phyloP scores from a whole-genome alignment of 768 basidiomycete species.

The Phanerochaete carnosa region DNA sequence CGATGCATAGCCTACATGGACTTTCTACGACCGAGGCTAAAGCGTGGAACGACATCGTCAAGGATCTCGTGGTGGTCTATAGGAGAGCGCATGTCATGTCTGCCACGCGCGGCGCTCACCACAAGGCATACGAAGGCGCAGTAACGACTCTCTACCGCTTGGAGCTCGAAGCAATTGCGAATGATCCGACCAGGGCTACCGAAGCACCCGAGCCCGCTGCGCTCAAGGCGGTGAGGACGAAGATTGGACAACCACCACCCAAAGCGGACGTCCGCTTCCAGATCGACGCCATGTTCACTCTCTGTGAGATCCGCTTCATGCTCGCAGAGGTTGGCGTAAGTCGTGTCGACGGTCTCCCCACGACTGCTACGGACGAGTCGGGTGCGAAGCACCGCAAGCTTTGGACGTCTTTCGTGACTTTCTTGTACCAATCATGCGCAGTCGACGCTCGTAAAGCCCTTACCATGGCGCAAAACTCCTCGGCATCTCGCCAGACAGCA shows the following conservation, averaged over 20 bases:
- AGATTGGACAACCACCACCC: slow-evolving; percentile 56
- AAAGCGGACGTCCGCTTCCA: slow-evolving; percentile 56
- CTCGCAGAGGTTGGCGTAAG: slow-evolving; percentile 42
- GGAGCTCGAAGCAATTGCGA: slow-evolving; percentile 36
- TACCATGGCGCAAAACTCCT: slow-evolving; percentile 19
- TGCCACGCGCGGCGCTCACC: slow-evolving; percentile 50
- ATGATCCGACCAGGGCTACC: slow-evolving; percentile 24
- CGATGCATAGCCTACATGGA: slow-evolving; percentile 20
- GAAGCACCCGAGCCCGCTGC: slow-evolving; percentile 43
- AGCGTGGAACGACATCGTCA: slow-evolving; percentile 39
- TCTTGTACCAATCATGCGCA: slow-evolving; percentile 30
- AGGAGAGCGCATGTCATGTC: slow-evolving; percentile 37
- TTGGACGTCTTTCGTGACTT: slow-evolving; percentile 47
- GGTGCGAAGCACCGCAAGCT: slow-evolving; percentile 28
- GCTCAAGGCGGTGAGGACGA: slow-evolving; percentile 45
- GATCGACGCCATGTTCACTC: slow-evolving; percentile 58
- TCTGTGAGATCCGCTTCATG: slow-evolving; percentile 49
- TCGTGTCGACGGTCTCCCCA: slow-evolving; percentile 36
- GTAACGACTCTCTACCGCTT: slow-evolving; percentile 47
- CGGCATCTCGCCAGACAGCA: slow-evolving; percentile 27
- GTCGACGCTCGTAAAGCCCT: slow-evolving; percentile 23
- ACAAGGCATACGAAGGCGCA: slow-evolving; percentile 58
- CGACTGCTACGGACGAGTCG: slow-evolving; percentile 12
- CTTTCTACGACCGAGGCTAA: slow-evolving; percentile 29
- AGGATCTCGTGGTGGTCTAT: slow-evolving; percentile 38